Base-by-base conservation (phyloP, 441 rosid genomes). In the Manihot esculenta region DNA sequence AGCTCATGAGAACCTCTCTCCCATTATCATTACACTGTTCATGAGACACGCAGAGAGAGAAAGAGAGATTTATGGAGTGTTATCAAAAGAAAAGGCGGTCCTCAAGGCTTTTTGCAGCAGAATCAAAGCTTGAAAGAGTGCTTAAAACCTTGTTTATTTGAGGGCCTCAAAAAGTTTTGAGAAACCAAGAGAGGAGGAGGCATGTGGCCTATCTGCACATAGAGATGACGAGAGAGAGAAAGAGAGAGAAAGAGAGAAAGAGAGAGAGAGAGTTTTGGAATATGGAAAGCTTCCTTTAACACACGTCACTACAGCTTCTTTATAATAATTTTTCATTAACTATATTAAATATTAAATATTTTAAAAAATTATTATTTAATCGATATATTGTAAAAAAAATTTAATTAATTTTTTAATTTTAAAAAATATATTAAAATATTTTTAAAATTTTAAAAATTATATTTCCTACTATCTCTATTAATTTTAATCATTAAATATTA, bases 51-150 rank as follows among this genome's bases (percentile, higher is more conserved):
- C 23, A 67, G 45, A 66, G 61, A 49, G 23, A 49, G 67, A 54
- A 13, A 30, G 17, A 45, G 12, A 12, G 50, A 48, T 58, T 54
- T 10, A 38, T 12, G 44, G 48, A 13, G 72, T 47, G 69, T 45
- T 14, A 23, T 21, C 59, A 48, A 70, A 79, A 77, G 81, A 58
- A 21, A 17, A 61, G 56, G 78, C 74, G 71, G 64, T 57, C 55
- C 66, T 71, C 24, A 30, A 70, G 78, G 83, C 78, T 72, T 82
- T 78, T 47, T n/a, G 12, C 70, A 49, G 64, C n/a, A 23, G 62
- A 62, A 75, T 35, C 76, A 73, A 81, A 68, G 78, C 12, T 33
- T 71, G 47, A 27, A 56, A 1, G 42, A 38, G 20, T 18, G 8
- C 42, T 47, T 1, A 41, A 49, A 68, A 66, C 51, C 64, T 48